Evolutionary conservation across 2,329 filamentous ascomycete genomes (phyloP).

Genomic region (Cladobotryum mycophilum): DNA sequence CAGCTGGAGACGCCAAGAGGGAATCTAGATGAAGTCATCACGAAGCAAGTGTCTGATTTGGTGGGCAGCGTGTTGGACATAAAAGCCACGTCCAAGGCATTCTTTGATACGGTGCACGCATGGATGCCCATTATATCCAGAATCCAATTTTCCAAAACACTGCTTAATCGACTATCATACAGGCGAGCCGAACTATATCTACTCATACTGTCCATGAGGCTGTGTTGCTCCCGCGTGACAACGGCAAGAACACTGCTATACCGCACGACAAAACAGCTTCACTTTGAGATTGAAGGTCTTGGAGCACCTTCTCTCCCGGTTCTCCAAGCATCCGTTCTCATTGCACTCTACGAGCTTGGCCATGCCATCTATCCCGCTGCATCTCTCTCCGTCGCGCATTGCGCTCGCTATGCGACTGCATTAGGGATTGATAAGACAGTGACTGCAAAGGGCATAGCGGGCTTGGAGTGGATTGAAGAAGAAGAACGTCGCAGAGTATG

Average conservation of each 20-base stretch:
- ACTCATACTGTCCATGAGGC: slow-evolving; percentile 7
- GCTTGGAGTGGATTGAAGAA: slow-evolving; percentile 3
- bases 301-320: slow-evolving; percentile 4
- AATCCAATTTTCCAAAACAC: background rate
- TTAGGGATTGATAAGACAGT: slow-evolving; percentile 5
- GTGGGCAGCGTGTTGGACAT: slow-evolving; percentile 7
- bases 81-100: background rate
- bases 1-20: slow-evolving; percentile 4
- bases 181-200: slow-evolving; percentile 5
- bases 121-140: slow-evolving; percentile 10
- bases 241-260: background rate
- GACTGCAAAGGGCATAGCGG: background rate
- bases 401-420: slow-evolving; percentile 5
- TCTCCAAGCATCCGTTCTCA: slow-evolving; percentile 6
- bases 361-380: slow-evolving; percentile 6
- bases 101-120: slow-evolving; percentile 5
- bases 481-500: slow-evolving; percentile 8
- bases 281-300: slow-evolving; percentile 4
- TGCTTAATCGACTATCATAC: slow-evolving; percentile 4
- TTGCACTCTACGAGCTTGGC: slow-evolving; percentile 6
- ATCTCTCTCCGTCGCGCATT: slow-evolving; percentile 2
- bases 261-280: slow-evolving; percentile 1
- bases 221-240: background rate
- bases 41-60: background rate
- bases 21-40: slow-evolving; percentile 1